Evolutionary conservation across 257 asterid species (phyloP), one percentile per base, ranked within the genome.

Genomic region (Mitragyna speciosa): DNA sequence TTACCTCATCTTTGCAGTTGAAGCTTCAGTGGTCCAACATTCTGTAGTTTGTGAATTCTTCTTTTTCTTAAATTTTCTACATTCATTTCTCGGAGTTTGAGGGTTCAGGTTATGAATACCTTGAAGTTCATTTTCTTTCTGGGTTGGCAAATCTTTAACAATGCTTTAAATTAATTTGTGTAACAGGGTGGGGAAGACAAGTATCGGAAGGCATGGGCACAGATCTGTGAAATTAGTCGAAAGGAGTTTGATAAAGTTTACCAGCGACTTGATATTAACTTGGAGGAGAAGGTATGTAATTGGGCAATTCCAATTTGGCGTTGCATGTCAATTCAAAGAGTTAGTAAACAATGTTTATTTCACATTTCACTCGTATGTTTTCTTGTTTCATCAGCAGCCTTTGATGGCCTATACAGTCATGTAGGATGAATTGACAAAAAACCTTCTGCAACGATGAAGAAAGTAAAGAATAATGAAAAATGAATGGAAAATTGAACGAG

Each of bases 211-310:
- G 99, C 97, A 24, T 95, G 99, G 98, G 74, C 90, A 56, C 87
- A 86, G 52, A 95, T 95, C 66, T 95, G 99, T 90, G 94, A 92
- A 83, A 89, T 92, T 76, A 95, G 99, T 84, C 89, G 97, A 77
- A 86, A 68, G 65, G 97, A 91, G 85, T 95, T 76, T 82, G 86
- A 88, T 70, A 92, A 78, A 80, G 92, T 95, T 82, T 93, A 93
- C 82, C 80, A 86, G 72, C 85, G 93, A 41, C 99, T 95, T 61
- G 96, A 92, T 77, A 92, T 95, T 81, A 83, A 83, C 77, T 85
- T 93, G 83, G 97, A 91, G 87, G 99, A 92, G 78, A 95, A 88
- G 98, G 99, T 93, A 83, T 75, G 26, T 15, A 45, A 41, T 22
- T 28, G 43, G 67, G 9, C 26, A 39, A 67, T 77, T 47, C 76